These are phyloP conservation scores for Suillus cothurnatus DNA, from an alignment of 768 basidiomycete species.

Conservation along the genomic window DNA sequence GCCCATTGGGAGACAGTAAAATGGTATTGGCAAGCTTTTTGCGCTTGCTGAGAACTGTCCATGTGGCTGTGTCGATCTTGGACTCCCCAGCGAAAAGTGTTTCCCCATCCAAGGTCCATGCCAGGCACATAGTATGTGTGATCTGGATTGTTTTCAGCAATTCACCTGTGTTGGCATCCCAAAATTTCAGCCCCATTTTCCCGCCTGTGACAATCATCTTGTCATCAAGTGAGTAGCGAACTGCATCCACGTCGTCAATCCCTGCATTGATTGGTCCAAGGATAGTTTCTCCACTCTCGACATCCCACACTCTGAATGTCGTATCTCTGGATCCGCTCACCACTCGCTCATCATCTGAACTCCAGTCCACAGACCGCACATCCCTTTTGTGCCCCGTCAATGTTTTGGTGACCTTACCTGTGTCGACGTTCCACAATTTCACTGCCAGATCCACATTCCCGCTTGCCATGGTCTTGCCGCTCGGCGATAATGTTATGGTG, in stretches of 20 bases:
- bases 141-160: background rate
- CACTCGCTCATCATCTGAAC: background rate
- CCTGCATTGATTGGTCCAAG: background rate
- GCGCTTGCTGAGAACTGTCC: background rate
- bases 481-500: background rate
- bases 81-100: background rate
- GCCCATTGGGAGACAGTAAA: background rate
- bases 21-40: rapidly evolving
- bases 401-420: background rate
- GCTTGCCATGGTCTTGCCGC: background rate
- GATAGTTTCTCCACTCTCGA: background rate
- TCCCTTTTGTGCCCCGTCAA: background rate
- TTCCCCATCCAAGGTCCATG: background rate
- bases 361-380: background rate
- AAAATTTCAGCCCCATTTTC: background rate
- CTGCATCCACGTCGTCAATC: too few relatives aligned
- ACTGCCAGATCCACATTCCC: background rate
- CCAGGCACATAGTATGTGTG: background rate
- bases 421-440: background rate
- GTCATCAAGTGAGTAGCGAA: background rate
- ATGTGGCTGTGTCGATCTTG: background rate
- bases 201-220: background rate
- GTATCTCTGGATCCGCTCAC: background rate
- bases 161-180: background rate
- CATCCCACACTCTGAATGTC: background rate